phyloP scores from a whole-genome alignment of 2,329 filamentous ascomycete species.

The Alternaria atra region DNA sequence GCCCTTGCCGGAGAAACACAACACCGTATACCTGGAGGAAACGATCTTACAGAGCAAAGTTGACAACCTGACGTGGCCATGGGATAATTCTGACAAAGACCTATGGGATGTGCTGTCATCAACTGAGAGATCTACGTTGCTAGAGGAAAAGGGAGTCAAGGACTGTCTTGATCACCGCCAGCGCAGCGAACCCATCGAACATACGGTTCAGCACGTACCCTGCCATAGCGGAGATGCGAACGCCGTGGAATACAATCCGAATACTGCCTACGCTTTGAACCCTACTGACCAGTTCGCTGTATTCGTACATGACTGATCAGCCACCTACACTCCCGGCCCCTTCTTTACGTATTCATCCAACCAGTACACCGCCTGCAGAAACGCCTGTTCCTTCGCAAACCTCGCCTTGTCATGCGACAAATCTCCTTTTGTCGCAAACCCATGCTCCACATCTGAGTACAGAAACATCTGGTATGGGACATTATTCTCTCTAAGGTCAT shows the following conservation, averaged over 20 bases:
- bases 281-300: neutral
- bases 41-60: neutral
- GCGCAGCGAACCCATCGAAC: neutral
- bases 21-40: neutral
- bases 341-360: conserved; percentile 70
- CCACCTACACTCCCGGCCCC: neutral
- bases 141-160: neutral
- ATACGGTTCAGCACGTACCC: neutral
- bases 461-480: conserved; percentile 79
- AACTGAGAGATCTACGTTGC: neutral
- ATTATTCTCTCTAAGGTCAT: conserved; percentile 63
- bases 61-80: neutral
- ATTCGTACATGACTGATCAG: neutral
- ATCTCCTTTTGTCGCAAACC: conserved; percentile 77
- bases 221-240: neutral
- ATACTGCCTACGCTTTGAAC: neutral
- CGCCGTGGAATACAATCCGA: neutral
- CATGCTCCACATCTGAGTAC: conserved; percentile 75
- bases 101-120: neutral
- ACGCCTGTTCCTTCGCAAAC: conserved; percentile 83
- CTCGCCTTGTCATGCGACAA: conserved; percentile 63
- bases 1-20: neutral
- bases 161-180: neutral
- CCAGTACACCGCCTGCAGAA: conserved; percentile 79
- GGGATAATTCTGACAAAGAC: neutral